Percentiles rank a stretch among this genome's conserved stretches.
Conservation (phyloP, 208 protist genomes). For the Acanthamoeba culbertsoni region DNA sequence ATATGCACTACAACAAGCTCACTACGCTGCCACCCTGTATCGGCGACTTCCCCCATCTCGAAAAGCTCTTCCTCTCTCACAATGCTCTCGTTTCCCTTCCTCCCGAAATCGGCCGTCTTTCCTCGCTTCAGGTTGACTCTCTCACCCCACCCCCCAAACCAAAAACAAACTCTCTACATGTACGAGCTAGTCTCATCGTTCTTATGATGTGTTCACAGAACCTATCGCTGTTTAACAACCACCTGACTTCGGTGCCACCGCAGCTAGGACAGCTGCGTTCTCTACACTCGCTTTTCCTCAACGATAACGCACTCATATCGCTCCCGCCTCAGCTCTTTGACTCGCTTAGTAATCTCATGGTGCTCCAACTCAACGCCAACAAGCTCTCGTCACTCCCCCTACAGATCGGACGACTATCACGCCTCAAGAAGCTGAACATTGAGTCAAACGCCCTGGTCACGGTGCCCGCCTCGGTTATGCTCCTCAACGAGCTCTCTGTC, state of each 20-base stretch:
- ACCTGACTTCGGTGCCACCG: conserved; percentile 24
- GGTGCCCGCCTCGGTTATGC: neutral
- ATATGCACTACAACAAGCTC: conserved; percentile 38
- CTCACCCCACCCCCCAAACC: neutral
- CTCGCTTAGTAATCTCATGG: neutral
- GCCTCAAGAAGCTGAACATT: neutral
- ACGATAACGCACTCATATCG: conserved; percentile 19
- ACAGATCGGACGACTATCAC: neutral
- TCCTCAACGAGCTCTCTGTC: neutral
- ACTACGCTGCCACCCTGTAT: neutral
- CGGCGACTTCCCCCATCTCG: neutral
- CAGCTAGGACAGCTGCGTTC: conserved; percentile 4
- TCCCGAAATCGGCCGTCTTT: conserved; percentile 16
- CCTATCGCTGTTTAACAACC: conserved; percentile 17
- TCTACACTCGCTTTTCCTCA: conserved; percentile 11
- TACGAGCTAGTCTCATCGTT: neutral
- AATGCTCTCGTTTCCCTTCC: neutral
- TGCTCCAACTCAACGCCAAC: conserved; percentile 30
- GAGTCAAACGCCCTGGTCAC: neutral
- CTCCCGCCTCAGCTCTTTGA: conserved; percentile 4
- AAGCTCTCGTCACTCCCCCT: neutral
- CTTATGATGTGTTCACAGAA: neutral
- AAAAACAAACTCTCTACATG: neutral
- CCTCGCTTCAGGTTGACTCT: neutral
- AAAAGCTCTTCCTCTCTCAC: conserved; percentile 57